A percentile compares a stretch with the other conserved stretches of the same genome.
These are phyloP conservation scores for Mollisia scopiformis DNA, from an alignment of 2,329 filamentous ascomycete genomes.

Conservation along the genomic window DNA sequence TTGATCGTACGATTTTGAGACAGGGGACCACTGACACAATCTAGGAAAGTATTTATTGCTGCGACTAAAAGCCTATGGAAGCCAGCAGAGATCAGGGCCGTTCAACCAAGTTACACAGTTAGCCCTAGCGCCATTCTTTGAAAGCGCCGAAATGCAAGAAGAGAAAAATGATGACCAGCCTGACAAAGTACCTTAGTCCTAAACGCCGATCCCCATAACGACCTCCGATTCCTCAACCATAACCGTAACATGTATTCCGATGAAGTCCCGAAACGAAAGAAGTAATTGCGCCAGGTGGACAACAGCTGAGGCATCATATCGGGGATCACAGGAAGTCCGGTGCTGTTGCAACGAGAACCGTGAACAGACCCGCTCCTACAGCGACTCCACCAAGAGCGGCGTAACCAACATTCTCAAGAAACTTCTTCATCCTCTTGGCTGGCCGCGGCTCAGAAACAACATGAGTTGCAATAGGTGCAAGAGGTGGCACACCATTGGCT, in stretches of 20 bases:
- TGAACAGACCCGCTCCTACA: constrained; percentile 40
- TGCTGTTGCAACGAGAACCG: constrained; percentile 41
- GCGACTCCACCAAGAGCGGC: constrained; percentile 40
- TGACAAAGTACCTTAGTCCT: constrained; percentile 7
- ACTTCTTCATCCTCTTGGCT: constrained; percentile 33
- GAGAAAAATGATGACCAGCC: constrained; percentile 17
- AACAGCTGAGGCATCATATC: background rate
- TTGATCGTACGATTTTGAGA: constrained; percentile 7
- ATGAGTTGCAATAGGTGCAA: background rate
- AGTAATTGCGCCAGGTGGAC: constrained; percentile 1
- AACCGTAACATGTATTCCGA: constrained; percentile 7
- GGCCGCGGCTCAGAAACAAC: constrained; percentile 19
- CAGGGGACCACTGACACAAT: background rate
- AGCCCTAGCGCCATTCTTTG: constrained; percentile 20
- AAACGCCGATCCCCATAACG: constrained; percentile 11
- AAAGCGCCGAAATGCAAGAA: constrained; percentile 27
- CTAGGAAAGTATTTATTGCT: constrained; percentile 19
- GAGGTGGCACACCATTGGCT: background rate
- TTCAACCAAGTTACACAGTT: constrained; percentile 15
- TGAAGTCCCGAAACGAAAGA: constrained; percentile 1
- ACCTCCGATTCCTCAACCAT: constrained; percentile 16
- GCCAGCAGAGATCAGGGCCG: constrained; percentile 11
- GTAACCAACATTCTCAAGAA: constrained; percentile 33
- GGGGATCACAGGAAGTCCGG: constrained; percentile 35
- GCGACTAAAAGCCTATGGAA: constrained; percentile 20